Conservation (phyloP, 2,329 filamentous ascomycete species). For the Colletotrichum navitas region DNA sequence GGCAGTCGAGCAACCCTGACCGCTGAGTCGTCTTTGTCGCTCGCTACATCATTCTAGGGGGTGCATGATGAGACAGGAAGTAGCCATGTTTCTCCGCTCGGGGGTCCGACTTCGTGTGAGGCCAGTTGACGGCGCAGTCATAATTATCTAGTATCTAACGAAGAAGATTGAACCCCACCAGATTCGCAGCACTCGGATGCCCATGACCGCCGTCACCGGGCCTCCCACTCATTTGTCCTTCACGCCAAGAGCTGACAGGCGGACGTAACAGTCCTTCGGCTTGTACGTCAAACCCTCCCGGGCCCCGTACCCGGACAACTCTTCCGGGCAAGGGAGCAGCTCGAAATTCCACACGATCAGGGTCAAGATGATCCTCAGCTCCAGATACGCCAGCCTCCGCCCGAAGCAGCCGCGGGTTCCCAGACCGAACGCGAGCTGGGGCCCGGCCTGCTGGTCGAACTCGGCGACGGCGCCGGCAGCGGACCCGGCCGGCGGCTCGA, state of each 20-base stretch:
- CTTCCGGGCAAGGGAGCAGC: conserved; percentile 47
- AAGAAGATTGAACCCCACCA: no score
- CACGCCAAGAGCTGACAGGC: conserved; percentile 10
- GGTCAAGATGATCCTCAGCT: conserved; percentile 52
- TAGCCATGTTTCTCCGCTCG: neutral
- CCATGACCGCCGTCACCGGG: neutral
- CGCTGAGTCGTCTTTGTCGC: neutral
- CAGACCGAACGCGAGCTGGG: conserved; percentile 52
- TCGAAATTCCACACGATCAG: conserved; percentile 56
- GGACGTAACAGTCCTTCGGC: conserved; percentile 40
- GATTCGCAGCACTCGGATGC: no score
- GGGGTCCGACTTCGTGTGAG: no score
- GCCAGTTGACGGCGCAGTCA: neutral
- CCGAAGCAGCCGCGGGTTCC: conserved; percentile 56
- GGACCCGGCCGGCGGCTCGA: conserved; percentile 26
- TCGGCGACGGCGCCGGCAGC: conserved; percentile 28
- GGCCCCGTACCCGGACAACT: conserved; percentile 40
- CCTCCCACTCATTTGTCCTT: neutral
- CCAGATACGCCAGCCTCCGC: conserved; percentile 52
- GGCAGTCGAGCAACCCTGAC: neutral
- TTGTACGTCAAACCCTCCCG: conserved; percentile 40
- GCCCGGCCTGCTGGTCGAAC: conserved; percentile 52
- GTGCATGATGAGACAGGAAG: no score
- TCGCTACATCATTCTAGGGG: neutral
- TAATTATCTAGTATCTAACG: neutral